Evolutionary conservation across 805 yeast species (phyloP).

Genomic region (Metschnikowia santaceciliae): DNA sequence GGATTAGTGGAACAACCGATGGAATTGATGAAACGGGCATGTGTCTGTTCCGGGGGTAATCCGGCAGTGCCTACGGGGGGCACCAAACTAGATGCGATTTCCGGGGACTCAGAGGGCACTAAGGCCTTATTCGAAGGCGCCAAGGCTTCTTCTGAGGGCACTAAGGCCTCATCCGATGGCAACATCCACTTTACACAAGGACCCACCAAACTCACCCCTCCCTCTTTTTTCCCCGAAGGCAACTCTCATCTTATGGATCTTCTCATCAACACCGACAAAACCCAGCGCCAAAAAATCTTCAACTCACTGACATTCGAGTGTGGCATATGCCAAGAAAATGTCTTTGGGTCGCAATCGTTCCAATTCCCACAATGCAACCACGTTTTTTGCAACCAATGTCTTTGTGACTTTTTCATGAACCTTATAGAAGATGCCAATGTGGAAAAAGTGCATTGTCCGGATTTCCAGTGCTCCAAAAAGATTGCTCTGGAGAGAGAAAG

Average conservation of each 20-base stretch:
- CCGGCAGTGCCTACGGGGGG: no score
- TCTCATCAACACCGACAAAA: constrained; percentile 16
- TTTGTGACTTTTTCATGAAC: constrained; percentile 17
- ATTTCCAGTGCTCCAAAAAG: constrained; percentile 42
- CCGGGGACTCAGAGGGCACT: no score
- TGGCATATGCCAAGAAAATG: constrained; percentile 52
- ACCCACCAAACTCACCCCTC: neutral
- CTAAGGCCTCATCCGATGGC: constrained; percentile 6
- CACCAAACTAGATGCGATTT: no score
- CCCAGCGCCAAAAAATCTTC: constrained; percentile 24
- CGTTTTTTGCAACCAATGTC: constrained; percentile 15
- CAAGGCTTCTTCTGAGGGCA: no score
- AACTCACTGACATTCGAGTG: constrained; percentile 42
- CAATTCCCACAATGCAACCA: constrained; percentile 25
- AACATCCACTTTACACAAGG: neutral
- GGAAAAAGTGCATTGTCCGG: constrained; percentile 55
- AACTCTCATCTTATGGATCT: neutral
- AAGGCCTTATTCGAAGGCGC: constrained; percentile 7
- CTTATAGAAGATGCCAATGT: constrained; percentile 47
- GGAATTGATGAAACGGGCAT: neutral
- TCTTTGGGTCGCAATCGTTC: constrained; percentile 42
- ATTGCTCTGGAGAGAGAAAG: constrained; percentile 15
- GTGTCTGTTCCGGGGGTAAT: no score
- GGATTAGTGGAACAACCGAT: neutral
- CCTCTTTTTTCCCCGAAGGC: no score